Conservation (phyloP, 148 eudicot genomes). For the Amaranthus cruentus region DNA sequence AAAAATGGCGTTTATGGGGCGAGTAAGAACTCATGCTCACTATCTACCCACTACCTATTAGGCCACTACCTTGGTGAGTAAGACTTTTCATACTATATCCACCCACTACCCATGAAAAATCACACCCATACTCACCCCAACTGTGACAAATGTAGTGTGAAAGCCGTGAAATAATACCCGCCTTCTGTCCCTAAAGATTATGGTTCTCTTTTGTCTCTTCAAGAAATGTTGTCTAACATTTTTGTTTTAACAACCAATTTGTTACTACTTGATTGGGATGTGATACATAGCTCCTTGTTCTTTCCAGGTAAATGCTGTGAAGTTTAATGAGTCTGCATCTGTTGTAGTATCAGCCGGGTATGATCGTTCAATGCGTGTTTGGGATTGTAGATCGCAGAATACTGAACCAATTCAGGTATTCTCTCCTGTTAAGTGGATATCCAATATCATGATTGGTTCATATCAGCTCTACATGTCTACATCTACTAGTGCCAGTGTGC, state of each 20-base stretch:
- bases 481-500: background rate
- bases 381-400: slow-evolving; percentile 96
- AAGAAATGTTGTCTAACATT: background rate
- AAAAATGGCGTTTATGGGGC: background rate
- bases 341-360: slow-evolving; percentile 94
- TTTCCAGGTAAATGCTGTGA: slow-evolving; percentile 86
- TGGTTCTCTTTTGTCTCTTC: background rate
- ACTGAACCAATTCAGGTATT: slow-evolving; percentile 92
- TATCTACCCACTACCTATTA: too few relatives aligned
- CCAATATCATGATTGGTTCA: too few relatives aligned
- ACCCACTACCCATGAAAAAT: too few relatives aligned
- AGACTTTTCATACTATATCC: too few relatives aligned
- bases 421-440: slow-evolving; percentile 5
- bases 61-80: too few relatives aligned
- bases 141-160: too few relatives aligned
- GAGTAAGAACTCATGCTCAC: too few relatives aligned
- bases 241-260: background rate
- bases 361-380: slow-evolving; percentile 82
- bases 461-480: background rate
- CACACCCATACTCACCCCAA: too few relatives aligned
- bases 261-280: background rate
- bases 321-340: slow-evolving; percentile 80
- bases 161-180: too few relatives aligned
- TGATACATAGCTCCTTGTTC: slow-evolving; percentile 3
- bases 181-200: too few relatives aligned